Evolutionary conservation across 192 early-diverging fungal species (phyloP), one percentile per base, ranked within the genome.

Genomic region (Gorgonomyces haynaldii): DNA sequence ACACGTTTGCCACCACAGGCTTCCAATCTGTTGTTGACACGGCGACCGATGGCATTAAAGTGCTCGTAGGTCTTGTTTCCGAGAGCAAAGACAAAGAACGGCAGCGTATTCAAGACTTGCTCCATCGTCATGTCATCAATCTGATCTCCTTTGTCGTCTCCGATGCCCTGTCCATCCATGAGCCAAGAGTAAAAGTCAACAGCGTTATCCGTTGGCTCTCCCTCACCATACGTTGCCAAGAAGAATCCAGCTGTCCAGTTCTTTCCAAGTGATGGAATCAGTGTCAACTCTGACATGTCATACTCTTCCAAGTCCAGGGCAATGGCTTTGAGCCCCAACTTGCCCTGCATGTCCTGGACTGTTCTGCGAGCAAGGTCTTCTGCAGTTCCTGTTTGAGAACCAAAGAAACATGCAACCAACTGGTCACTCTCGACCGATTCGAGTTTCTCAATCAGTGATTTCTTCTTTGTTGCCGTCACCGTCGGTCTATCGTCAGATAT

Each of bases 301-400:
- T 87, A 96, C 38, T 88, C 81, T 60, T 98, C 95, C 41, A 82
- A 65, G 53, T 98, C 93, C 37, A 81, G 72, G 19, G 85, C 79
- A 66, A 91, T 75, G 13, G 81, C 72, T 25, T 66, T 75, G 25
- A 98, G 64, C 37, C 75, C 70, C 45, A 81, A 85, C 24, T 71
- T 71, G 40, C 82, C 74, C 7, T 74, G 70, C 27, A 78, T 79
- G 51, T 95, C 92, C 50, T 92, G 91, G 52, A 81, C 84, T 42
- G 93, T 57, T 34, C 92, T 87, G 22, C 74, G 72, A 37, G 96
- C 92, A 67, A 95, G 89, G 56, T 98, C 96, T 67, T 98, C 96
- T 36, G 92, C 95, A 5, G 96, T 98, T 45, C 96, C 96, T 5
- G 96, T 98, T 69, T 98, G 96, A 17, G 91, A 94, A 37, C 96